Evolutionary conservation across 225 moss, liverwort and hornwort genomes (phyloP), one percentile per base, ranked within the genome.

Genomic region (Lunularia cruciata): DNA sequence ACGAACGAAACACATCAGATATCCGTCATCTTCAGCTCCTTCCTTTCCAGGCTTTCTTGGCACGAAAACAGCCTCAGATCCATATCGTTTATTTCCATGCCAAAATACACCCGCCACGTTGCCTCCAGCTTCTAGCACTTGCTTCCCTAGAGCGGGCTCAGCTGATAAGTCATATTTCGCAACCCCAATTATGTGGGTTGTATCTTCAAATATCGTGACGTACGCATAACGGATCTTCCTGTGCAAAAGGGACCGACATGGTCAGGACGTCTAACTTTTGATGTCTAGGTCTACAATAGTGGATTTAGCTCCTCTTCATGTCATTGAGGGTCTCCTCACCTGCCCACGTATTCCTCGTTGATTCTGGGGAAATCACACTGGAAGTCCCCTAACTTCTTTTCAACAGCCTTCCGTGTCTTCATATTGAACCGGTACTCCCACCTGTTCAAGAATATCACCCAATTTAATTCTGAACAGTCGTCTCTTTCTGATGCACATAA

Each of bases 371-470:
- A 90, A 1, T 96, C 96, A n/a, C 72, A 52, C 3, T 3, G 0
- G 4, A 92, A 76, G 22, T 71, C 75, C 38, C 87, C 86, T 28
- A 90, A 78, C 73, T 85, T 76, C 74, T 76, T 89, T 60, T 89
- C 87, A 32, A 55, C 73, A 51, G 86, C 84, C 47, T 86, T 83
- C 61, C 92, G 82, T 3, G 83, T 88, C 72, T 78, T 89, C 77
- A 96, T 6, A 72, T 96, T 96, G n/a, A 96, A 79, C 38, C 90
- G 80, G 57, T 84, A 89, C 67, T 96, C 92, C 82, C 73, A 90
- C 53, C 92, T 95, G 76, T n/a, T 47, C 10, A 12, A 23, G 30
- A 13, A n/a, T 56, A 25, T 6, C 3, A 0, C 42, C 5, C 5
- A 13, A 1, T 26, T 59, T 16, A 25, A 2, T n/a, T 22, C 3